A percentile compares a stretch with the other conserved stretches of the same genome.
Evolutionary conservation across 2,329 filamentous ascomycete species (phyloP).

Genomic region (Lasiodiplodia hormozganensis): DNA sequence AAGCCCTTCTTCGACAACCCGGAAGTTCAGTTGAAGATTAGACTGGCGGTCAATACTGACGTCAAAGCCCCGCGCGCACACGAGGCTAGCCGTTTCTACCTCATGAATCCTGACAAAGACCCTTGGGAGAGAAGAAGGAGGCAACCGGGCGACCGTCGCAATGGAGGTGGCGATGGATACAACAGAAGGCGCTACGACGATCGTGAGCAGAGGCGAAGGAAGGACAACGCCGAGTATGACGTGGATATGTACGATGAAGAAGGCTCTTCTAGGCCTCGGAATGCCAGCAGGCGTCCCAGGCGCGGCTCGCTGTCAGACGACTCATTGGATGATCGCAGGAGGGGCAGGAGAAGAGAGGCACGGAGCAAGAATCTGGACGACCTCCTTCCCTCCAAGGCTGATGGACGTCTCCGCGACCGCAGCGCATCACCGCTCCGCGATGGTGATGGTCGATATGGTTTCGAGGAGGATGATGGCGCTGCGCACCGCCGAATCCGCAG

Average conservation of each 20-base stretch:
- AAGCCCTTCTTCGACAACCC: conserved; percentile 73
- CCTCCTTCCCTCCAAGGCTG: conserved; percentile 37
- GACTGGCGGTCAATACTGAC: conserved; percentile 77
- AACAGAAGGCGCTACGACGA: conserved; percentile 55
- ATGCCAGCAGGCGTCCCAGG: conserved; percentile 34
- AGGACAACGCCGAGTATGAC: conserved; percentile 67
- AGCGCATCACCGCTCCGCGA: conserved; percentile 62
- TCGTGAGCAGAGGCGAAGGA: conserved; percentile 47
- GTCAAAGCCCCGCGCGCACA: conserved; percentile 81
- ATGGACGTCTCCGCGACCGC: conserved; percentile 62
- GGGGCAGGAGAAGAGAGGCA: conserved; percentile 32
- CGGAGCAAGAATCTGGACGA: conserved; percentile 38
- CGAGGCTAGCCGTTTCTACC: conserved; percentile 86
- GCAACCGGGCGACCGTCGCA: conserved; percentile 36
- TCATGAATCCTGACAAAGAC: conserved; percentile 88
- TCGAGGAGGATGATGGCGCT: conserved; percentile 56
- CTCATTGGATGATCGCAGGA: conserved; percentile 35
- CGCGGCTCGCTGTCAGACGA: conserved; percentile 33
- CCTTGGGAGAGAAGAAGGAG: conserved; percentile 67
- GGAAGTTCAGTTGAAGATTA: conserved; percentile 72
- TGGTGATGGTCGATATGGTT: conserved; percentile 57
- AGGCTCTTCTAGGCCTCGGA: conserved; percentile 33
- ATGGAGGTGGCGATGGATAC: conserved; percentile 45
- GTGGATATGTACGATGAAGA: conserved; percentile 86
- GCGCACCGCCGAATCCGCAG: conserved; percentile 50